These are phyloP conservation scores for Corymbia maculata DNA, from an alignment of 345 rosid genomes.

Conservation along the genomic window DNA sequence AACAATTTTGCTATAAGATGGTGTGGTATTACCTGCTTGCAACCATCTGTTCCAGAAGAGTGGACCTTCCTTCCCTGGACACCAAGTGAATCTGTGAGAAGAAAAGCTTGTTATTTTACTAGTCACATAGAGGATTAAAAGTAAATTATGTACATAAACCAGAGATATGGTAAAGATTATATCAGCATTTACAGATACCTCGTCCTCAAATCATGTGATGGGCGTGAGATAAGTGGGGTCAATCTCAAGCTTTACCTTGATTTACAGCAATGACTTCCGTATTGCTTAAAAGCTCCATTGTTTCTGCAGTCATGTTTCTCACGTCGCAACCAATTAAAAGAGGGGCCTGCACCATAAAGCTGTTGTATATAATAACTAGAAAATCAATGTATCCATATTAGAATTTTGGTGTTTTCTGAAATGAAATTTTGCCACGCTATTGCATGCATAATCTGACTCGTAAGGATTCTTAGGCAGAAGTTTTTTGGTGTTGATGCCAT, in stretches of 20 bases:
- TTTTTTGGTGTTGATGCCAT: neutral
- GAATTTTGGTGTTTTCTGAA: neutral
- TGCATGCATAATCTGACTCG: neutral
- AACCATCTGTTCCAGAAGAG: constrained; percentile 41
- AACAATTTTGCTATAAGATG: neutral
- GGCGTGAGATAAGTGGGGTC: neutral
- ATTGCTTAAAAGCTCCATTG: constrained; percentile 68
- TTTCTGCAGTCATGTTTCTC: constrained; percentile 75
- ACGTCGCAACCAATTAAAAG: constrained; percentile 93
- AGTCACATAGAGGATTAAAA: neutral
- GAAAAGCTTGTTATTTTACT: neutral
- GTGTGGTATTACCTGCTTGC: constrained; percentile 47
- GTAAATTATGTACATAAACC: neutral
- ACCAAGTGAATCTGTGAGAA: constrained; percentile 78
- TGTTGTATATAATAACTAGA: neutral
- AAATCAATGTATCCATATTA: neutral
- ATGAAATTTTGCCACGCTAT: neutral
- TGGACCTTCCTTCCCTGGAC: constrained; percentile 88
- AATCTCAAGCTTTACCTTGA: constrained; percentile 51
- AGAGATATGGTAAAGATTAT: neutral
- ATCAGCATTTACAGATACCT: neutral
- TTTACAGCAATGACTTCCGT: constrained; percentile 83
- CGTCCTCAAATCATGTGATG: neutral
- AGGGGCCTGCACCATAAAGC: constrained; percentile 58
- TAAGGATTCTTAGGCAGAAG: neutral